phyloP scores from a whole-genome alignment of 192 early-diverging fungal genomes.

The Endogone sp. region DNA sequence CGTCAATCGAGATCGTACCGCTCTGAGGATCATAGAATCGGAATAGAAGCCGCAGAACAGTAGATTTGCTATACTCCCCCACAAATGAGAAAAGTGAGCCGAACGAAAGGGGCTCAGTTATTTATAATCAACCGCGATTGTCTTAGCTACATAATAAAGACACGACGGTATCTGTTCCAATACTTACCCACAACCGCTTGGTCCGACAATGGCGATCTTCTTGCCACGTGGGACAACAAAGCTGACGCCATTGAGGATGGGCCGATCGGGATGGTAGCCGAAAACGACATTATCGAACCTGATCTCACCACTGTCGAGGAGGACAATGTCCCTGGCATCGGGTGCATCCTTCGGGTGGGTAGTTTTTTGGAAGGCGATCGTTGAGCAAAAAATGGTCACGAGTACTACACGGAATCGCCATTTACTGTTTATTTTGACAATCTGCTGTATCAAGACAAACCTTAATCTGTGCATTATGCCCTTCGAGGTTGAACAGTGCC shows the following conservation, averaged over 20 bases:
- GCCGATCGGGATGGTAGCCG: conserved; percentile 74
- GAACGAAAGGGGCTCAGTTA: no score
- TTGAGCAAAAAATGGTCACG: no score
- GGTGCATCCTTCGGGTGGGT: conserved; percentile 50
- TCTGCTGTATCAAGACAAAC: conserved; percentile 71
- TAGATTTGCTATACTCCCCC: conserved; percentile 83
- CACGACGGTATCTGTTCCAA: no score
- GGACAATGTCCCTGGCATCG: conserved; percentile 44
- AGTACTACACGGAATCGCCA: conserved; percentile 37
- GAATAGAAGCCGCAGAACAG: conserved; percentile 81
- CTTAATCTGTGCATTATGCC: conserved; percentile 34
- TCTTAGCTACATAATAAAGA: conserved; percentile 19
- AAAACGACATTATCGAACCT: conserved; percentile 86
- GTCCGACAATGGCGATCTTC: conserved; percentile 90
- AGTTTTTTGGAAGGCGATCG: no score
- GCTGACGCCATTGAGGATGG: conserved; percentile 55
- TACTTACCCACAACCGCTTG: conserved; percentile 85
- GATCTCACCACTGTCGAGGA: conserved; percentile 66
- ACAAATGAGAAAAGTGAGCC: conserved; percentile 30
- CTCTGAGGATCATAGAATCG: conserved; percentile 87
- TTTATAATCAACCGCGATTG: no score
- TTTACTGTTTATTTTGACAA: conserved; percentile 53
- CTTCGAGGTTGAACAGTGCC: conserved; percentile 85
- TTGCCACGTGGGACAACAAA: conserved; percentile 85
- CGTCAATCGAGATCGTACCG: conserved; percentile 83